These are phyloP conservation scores for Pulveroboletus sp. DNA, from an alignment of 768 basidiomycete species.

Conservation along the genomic window DNA sequence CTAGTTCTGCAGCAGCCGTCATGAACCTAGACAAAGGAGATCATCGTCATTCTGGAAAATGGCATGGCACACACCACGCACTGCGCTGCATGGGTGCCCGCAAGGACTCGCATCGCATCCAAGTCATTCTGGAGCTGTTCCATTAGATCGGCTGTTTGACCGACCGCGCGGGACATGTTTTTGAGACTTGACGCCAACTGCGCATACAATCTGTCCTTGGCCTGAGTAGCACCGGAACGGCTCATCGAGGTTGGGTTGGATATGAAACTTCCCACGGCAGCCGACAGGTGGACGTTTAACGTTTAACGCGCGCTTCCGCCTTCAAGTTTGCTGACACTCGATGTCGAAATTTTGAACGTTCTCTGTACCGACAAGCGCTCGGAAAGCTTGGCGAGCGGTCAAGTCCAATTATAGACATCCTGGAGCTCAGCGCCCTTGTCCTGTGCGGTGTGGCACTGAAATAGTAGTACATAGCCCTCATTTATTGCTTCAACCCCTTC, in stretches of 20 bases:
- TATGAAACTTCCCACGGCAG: slow-evolving; percentile 10
- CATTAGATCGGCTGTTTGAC: slow-evolving; percentile 73
- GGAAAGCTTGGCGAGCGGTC: background rate
- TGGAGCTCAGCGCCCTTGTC: background rate
- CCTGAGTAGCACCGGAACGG: slow-evolving; percentile 58
- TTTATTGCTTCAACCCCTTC: background rate
- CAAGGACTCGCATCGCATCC: slow-evolving; percentile 75
- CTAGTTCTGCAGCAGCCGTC: slow-evolving; percentile 46
- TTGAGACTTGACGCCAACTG: slow-evolving; percentile 70
- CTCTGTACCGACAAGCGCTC: too few relatives aligned
- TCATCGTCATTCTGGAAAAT: background rate
- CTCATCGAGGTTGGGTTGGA: slow-evolving; percentile 9
- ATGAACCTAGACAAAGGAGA: slow-evolving; percentile 41
- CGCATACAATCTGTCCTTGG: slow-evolving; percentile 78
- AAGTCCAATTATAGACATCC: slow-evolving; percentile 18
- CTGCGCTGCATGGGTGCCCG: slow-evolving; percentile 81
- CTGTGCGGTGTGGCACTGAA: slow-evolving; percentile 9
- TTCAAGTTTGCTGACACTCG: too few relatives aligned
- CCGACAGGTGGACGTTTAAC: slow-evolving; percentile 4
- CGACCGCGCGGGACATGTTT: slow-evolving; percentile 64
- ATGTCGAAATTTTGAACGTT: too few relatives aligned
- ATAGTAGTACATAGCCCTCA: slow-evolving; percentile 2
- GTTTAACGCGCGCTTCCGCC: too few relatives aligned
- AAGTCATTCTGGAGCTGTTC: slow-evolving; percentile 74
- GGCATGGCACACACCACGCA: slow-evolving; percentile 33